Evolutionary conservation across 2,329 filamentous ascomycete species (phyloP), one percentile per base, ranked within the genome.

Genomic region (Penicillium paneum): DNA sequence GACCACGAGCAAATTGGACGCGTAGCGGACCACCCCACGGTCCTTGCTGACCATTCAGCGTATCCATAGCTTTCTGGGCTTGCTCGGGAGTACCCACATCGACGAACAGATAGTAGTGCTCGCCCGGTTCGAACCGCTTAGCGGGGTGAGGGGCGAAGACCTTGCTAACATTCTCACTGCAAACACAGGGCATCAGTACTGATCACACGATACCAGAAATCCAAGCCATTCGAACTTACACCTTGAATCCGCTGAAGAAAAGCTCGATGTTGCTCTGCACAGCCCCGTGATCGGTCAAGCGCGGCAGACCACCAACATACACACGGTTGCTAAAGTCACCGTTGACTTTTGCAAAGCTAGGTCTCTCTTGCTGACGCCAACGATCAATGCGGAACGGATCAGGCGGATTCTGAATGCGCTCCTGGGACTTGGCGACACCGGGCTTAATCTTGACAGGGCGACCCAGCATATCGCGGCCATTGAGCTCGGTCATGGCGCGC

Each of bases 51-150:
- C 75, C 74, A 40, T 74, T 71, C 40, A 83, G 56, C 1, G 71
- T 71, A 8, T 74, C 64, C 54, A 82, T 75, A 21, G 83, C 84
- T 10, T 70, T 70, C 32, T 78, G 69, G 0, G 82, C 83, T 57
- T 86, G 80, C 49, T 83, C 78, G 0, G 72, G 66, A 6, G 77
- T 81, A 44, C 73, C 74, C 52, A 88, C 79, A 62, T 88, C 84
- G n/a, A 88, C 82, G 55, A 87, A 88, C 62, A 83, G 83, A 69
- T 84, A 87, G 70, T 87, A 81, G 64, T 84, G 78, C 58, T 83
- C 79, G 29, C 82, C 83, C 0, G 77, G 73, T 38, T 76, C 74
- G n/a, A 74, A 68, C 26, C 73, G 75, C 54, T 78, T 86, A 64
- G 71, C 83, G 64, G 74, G 83, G 66, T 77, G 84, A 58, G 79